phyloP scores from a whole-genome alignment of 306 rosid species.

The Vigna unguiculata region DNA sequence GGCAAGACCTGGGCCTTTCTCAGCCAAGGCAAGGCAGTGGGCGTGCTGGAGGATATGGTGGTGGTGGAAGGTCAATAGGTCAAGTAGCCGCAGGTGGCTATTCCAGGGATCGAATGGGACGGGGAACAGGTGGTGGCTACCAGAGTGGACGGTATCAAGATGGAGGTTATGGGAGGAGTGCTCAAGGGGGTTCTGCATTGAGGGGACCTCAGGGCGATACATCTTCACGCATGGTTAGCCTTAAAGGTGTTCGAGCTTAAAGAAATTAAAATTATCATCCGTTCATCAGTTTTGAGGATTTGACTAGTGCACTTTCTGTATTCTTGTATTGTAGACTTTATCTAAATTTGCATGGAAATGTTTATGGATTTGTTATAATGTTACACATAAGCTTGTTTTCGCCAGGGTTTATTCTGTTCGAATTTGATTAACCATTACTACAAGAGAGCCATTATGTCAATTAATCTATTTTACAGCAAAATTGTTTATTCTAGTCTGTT shows the following conservation, averaged over 20 bases:
- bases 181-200: conserved; percentile 53
- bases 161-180: conserved; percentile 66
- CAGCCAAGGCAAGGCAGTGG: conserved; percentile 80
- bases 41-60: conserved; percentile 74
- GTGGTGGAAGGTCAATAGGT: conserved; percentile 59
- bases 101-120: conserved; percentile 60
- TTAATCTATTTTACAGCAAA: conserved; percentile 9
- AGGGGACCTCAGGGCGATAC: conserved; percentile 77
- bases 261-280: conserved; percentile 3
- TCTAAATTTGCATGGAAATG: not conserved
- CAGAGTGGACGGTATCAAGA: conserved; percentile 67
- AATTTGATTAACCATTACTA: conserved; percentile 40
- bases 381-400: not conserved
- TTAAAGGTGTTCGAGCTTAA: conserved; percentile 69
- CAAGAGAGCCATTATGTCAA: conserved; percentile 48
- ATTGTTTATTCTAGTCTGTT: too few relatives aligned
- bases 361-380: not conserved
- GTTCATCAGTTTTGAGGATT: conserved; percentile 27
- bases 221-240: conserved; percentile 86
- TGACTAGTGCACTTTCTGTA: conserved; percentile 21
- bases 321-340: not conserved
- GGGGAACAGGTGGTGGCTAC: conserved; percentile 61
- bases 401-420: not conserved
- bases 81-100: conserved; percentile 52
- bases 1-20: conserved; percentile 74